Base-by-base conservation (phyloP, 768 basidiomycete species). In the Mrakia gelida region DNA sequence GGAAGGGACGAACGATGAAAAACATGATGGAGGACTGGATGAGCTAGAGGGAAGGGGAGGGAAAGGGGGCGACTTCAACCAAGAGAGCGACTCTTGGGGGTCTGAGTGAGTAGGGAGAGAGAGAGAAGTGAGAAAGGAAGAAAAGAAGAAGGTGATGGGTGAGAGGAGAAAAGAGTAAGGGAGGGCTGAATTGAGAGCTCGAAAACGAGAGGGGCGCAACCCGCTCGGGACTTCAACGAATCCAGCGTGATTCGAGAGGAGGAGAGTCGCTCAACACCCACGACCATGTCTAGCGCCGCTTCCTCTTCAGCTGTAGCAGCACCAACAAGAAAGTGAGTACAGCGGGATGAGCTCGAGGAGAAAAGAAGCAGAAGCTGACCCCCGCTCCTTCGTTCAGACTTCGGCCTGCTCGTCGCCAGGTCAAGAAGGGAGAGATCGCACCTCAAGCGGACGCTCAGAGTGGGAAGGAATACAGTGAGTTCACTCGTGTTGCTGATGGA, bases 401-500 rank as follows among this genome's bases (percentile, higher is more conserved):
- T 21, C 92, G 92, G 81, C 95, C 95, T 6, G 95, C 95, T n/a
- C 86, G 94, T 71, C 94, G 95, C 82, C 95, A 98, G 82, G 94
- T 98, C 18, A 91, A 92, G 81, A 86, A 92, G 0, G 95, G 94
- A 54, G 91, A 96, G 81, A 92, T 96, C 26, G 92, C 92, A 80
- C 94, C 93, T 85, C 90, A 89, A 71, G 94, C 95, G 83, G 89
- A 91, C 0, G 89, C 91, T 13, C 95, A 98, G 85, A 93, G 94
- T 0, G 95, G 95, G 71, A 96, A 96, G 84, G 95, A 97, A 84
- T 97, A 96, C 86, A 98, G 95, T 95, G 81, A 81, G 92, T 89
- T 49, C 41, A 21, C n/a, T 80, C 75, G 11, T 79, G 75, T 61
- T 80, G 78, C 65, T 10, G 79, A 79, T 38, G 79, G 80, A 59